Conservation (phyloP, 1,284 basidiomycete genomes). For the Pseudozyma tsukubaensis region DNA sequence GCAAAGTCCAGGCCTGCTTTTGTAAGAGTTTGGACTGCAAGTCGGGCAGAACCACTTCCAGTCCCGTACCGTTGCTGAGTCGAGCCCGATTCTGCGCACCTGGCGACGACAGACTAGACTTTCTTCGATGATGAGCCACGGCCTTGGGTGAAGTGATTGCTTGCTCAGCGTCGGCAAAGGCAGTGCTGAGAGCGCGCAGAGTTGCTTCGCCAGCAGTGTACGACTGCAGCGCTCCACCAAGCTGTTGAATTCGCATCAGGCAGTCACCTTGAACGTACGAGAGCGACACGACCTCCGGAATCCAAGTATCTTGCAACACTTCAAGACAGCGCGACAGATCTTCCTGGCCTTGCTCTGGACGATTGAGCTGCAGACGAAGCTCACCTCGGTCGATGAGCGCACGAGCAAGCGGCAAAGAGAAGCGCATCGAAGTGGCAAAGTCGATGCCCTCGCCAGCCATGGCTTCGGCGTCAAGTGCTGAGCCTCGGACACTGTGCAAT, state of each 20-base stretch:
- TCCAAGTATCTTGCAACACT: constrained; percentile 44
- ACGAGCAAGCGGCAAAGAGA: constrained; percentile 40
- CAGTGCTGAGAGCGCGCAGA: constrained; percentile 36
- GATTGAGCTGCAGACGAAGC: constrained; percentile 43
- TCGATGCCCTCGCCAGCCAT: constrained; percentile 59
- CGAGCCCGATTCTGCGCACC: constrained; percentile 18
- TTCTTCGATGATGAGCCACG: constrained; percentile 16
- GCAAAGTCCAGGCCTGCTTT: constrained; percentile 55
- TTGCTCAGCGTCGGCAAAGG: constrained; percentile 38
- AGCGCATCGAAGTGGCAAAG: constrained; percentile 39
- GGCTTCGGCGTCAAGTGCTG: constrained; percentile 57
- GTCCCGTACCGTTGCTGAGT: constrained; percentile 13
- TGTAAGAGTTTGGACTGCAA: constrained; percentile 50
- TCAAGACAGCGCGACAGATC: constrained; percentile 48
- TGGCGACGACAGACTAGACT: constrained; percentile 19
- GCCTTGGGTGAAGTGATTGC: constrained; percentile 30
- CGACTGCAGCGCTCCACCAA: constrained; percentile 42
- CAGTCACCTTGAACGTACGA: constrained; percentile 54
- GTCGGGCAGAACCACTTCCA: constrained; percentile 46
- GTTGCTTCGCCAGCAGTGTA: constrained; percentile 47
- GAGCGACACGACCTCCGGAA: constrained; percentile 45
- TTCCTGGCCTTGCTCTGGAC: constrained; percentile 36
- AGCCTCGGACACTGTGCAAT: constrained; percentile 58
- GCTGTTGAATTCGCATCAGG: constrained; percentile 38
- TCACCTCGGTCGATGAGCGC: constrained; percentile 55